Evolutionary conservation across 176 grass and related monocot species (phyloP).

Genomic region (Aegilops tauschii): DNA sequence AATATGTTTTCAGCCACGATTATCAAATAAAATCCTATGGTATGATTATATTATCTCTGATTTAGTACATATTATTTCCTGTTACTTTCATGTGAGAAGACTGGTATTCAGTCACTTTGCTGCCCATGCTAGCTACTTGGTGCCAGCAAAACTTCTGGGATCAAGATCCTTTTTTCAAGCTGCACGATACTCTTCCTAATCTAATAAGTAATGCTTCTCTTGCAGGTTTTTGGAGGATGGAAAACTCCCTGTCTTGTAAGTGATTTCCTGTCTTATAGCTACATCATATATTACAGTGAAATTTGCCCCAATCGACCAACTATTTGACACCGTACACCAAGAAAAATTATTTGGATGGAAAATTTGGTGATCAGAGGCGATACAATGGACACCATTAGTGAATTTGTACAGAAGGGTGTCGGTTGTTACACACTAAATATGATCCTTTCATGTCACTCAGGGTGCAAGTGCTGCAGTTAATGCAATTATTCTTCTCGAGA

Average conservation of each 20-base stretch:
- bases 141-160: neutral
- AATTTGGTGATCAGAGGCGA: neutral
- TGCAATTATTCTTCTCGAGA: constrained; percentile 72
- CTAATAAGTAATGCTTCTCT: constrained; percentile 22
- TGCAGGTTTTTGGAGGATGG: constrained; percentile 66
- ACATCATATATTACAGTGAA: neutral
- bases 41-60: constrained; percentile 1
- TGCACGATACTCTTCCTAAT: constrained; percentile 9
- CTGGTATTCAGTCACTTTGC: neutral
- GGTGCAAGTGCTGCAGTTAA: constrained; percentile 93
- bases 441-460: constrained; percentile 45
- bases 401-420: neutral
- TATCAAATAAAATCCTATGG: too few relatives aligned
- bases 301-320: neutral
- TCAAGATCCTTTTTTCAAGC: neutral
- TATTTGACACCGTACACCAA: neutral
- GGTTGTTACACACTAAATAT: constrained; percentile 5
- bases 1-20: too few relatives aligned
- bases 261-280: constrained; percentile 3
- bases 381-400: neutral
- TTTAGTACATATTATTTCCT: neutral
- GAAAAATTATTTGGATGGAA: neutral
- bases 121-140: neutral
- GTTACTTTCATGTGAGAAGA: constrained; percentile 4
- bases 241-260: constrained; percentile 57